A percentile compares a stretch with the other conserved stretches of the same genome.
These are phyloP conservation scores for Musa balbisiana DNA, from an alignment of 202 grass and related monocot species.

Conservation along the genomic window DNA sequence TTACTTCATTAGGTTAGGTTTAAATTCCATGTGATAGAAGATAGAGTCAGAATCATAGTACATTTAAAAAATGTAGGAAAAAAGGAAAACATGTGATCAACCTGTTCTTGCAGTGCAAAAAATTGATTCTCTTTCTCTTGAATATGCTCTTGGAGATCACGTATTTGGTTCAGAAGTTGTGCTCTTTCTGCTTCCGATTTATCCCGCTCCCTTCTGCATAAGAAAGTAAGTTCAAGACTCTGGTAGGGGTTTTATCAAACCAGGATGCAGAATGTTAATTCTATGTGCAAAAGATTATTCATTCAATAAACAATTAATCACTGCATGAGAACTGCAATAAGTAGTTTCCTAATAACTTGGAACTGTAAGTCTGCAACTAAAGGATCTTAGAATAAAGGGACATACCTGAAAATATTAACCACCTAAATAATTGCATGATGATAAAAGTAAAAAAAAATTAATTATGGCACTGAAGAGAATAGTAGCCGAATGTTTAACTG, in stretches of 20 bases:
- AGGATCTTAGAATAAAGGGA: too few species aligned
- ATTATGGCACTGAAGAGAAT: too few species aligned
- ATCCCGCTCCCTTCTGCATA: slow-evolving; percentile 85
- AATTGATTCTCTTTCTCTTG: slow-evolving; percentile 78
- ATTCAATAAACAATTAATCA: not conserved
- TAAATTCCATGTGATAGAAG: not conserved
- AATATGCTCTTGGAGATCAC: slow-evolving; percentile 77
- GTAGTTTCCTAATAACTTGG: too few species aligned
- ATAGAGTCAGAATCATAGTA: not conserved
- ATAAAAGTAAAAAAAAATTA: too few species aligned
- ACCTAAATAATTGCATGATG: too few species aligned
- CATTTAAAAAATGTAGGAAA: slow-evolving; percentile 13
- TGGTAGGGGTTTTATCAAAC: not conserved
- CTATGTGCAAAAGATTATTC: not conserved
- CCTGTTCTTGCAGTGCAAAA: slow-evolving; percentile 89
- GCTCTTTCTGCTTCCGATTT: slow-evolving; percentile 82
- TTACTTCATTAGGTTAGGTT: not conserved
- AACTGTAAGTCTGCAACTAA: too few species aligned
- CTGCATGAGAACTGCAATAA: not conserved
- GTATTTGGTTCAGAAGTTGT: slow-evolving; percentile 83
- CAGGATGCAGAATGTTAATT: not conserved
- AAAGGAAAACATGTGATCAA: slow-evolving; percentile 14
- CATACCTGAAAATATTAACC: too few species aligned
- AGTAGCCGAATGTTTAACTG: too few species aligned
- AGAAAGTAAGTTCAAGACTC: slow-evolving; percentile 12